Conservation (phyloP, 1,284 basidiomycete genomes). For the Sphaerobolus stellatus region DNA sequence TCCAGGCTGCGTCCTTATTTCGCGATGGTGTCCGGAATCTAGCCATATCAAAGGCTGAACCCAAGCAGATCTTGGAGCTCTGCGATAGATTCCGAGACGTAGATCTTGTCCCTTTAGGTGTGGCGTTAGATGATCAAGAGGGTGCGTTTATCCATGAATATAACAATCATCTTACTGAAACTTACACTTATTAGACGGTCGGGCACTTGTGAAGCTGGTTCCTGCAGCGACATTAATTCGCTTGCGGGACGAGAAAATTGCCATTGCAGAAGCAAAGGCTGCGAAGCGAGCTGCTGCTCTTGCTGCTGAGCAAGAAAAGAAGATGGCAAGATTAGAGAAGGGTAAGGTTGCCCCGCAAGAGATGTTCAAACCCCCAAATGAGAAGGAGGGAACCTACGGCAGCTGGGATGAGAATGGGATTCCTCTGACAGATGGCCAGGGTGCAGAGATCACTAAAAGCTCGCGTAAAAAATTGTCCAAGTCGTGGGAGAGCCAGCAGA, state of each 20-base stretch:
- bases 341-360: constrained; percentile 75
- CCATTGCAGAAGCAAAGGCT: constrained; percentile 70
- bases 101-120: constrained; percentile 89
- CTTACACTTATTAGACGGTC: constrained; percentile 71
- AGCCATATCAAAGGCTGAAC: constrained; percentile 71
- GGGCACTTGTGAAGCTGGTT: constrained; percentile 91
- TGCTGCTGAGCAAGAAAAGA: constrained; percentile 75
- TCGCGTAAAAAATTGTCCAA: constrained; percentile 81
- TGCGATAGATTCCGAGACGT: constrained; percentile 90
- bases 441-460: constrained; percentile 85
- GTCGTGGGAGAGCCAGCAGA: constrained; percentile 75
- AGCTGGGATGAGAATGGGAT: constrained; percentile 86
- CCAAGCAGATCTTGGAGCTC: constrained; percentile 78
- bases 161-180: constrained; percentile 4
- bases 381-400: constrained; percentile 64
- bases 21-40: constrained; percentile 85
- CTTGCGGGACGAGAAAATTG: constrained; percentile 89
- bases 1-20: constrained; percentile 85
- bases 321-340: constrained; percentile 81
- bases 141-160: constrained; percentile 57
- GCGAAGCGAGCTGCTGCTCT: constrained; percentile 77
- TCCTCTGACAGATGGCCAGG: constrained; percentile 81
- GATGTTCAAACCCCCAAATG: constrained; percentile 84
- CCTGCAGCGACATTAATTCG: constrained; percentile 80
- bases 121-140: constrained; percentile 96